These are phyloP conservation scores for Exsudoporus frostii DNA, from an alignment of 768 basidiomycete genomes.

Conservation along the genomic window DNA sequence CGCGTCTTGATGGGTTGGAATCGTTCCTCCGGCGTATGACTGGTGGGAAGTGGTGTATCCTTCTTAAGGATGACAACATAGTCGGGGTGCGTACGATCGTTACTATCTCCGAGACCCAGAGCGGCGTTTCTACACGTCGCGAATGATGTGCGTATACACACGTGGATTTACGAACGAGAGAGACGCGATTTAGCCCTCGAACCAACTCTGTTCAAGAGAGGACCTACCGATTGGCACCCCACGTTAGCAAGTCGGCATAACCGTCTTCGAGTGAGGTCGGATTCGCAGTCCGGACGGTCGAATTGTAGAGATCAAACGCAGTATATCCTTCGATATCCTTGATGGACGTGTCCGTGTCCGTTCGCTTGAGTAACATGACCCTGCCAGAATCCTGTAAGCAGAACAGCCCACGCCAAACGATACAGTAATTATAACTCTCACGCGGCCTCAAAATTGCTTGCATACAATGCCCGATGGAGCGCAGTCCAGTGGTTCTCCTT, in stretches of 20 bases:
- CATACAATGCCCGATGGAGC: conserved; percentile 82
- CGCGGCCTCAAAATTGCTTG: conserved; percentile 71
- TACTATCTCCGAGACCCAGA: conserved; percentile 78
- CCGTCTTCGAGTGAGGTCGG: conserved; percentile 39
- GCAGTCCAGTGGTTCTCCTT: conserved; percentile 88
- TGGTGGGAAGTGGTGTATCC: conserved; percentile 8
- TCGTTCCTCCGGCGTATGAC: conserved; percentile 37
- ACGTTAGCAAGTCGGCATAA: conserved; percentile 69
- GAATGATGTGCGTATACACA: background rate
- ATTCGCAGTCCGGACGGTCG: conserved; percentile 74
- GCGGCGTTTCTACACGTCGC: conserved; percentile 66
- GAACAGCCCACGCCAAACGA: background rate
- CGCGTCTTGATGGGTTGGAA: conserved; percentile 64
- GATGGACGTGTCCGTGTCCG: conserved; percentile 66
- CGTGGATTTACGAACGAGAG: background rate
- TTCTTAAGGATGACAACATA: conserved; percentile 50
- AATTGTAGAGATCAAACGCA: conserved; percentile 90
- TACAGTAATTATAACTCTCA: conserved; percentile 34
- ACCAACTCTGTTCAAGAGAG: background rate
- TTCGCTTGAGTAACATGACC: conserved; percentile 67
- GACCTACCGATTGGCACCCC: conserved; percentile 79
- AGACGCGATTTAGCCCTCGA: background rate
- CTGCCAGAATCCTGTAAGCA: conserved; percentile 38
- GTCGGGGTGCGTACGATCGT: conserved; percentile 79
- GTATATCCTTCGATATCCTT: conserved; percentile 91